Evolutionary conservation across 345 rosid species (phyloP).

Genomic region (Euphorbia pulcherrima): DNA sequence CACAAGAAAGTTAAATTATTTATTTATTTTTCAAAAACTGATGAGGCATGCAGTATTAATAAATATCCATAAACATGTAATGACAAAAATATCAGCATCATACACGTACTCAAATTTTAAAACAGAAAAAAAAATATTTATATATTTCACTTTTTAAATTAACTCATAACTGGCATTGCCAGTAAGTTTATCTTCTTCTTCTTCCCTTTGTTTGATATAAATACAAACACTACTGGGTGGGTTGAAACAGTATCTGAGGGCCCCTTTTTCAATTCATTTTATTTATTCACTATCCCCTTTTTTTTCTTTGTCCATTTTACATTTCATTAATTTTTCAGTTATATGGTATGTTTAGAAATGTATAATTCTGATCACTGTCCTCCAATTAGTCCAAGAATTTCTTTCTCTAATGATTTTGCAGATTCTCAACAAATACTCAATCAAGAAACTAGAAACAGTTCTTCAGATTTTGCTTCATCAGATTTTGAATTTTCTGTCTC

Average conservation of each 20-base stretch:
- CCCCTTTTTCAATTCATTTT: constrained; percentile 23
- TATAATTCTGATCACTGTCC: constrained; percentile 57
- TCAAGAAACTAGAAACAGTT: constrained; percentile 30
- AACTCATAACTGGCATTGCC: background rate
- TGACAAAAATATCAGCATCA: constrained; percentile 54
- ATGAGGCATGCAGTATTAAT: background rate
- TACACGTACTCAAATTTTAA: constrained; percentile 24
- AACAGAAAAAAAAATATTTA: background rate
- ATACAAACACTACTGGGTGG: constrained; percentile 42
- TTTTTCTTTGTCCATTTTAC: constrained; percentile 6
- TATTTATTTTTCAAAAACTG: no score
- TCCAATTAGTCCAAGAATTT: constrained; percentile 80
- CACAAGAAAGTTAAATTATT: no score
- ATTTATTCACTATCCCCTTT: constrained; percentile 10
- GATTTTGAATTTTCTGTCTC: constrained; percentile 91
- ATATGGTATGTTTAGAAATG: constrained; percentile 80
- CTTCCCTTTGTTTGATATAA: constrained; percentile 39
- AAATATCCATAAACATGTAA: constrained; percentile 24
- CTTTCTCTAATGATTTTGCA: constrained; percentile 79
- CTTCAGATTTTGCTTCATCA: constrained; percentile 40
- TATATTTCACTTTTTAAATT: background rate
- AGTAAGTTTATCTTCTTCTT: constrained; percentile 8
- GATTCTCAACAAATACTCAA: constrained; percentile 51
- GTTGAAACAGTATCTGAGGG: constrained; percentile 40
- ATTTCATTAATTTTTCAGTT: background rate